phyloP scores from a whole-genome alignment of 768 basidiomycete species.

The Suillus tomentosus region DNA sequence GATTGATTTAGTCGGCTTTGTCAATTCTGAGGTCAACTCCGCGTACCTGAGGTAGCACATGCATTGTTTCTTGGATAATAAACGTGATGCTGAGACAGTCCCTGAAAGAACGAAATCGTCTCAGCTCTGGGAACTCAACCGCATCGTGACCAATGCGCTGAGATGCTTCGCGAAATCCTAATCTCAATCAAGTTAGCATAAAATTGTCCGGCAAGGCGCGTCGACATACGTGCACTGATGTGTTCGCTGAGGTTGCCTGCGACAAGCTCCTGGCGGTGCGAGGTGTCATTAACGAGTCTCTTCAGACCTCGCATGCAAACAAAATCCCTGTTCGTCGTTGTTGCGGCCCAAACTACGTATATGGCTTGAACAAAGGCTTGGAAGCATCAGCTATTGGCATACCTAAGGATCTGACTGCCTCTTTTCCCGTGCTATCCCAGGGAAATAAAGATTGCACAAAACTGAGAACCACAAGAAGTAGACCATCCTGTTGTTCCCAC shows the following conservation, averaged over 20 bases:
- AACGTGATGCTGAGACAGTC: slow-evolving; percentile 34
- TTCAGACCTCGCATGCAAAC: slow-evolving; percentile 66
- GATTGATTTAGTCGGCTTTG: neutral
- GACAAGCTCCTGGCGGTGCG: slow-evolving; percentile 69
- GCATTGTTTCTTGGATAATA: slow-evolving; percentile 54
- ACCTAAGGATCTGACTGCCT: slow-evolving; percentile 34
- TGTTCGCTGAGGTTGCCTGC: slow-evolving; percentile 61
- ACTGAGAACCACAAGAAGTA: slow-evolving; percentile 56
- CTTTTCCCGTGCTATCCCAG: slow-evolving; percentile 32
- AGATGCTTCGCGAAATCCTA: slow-evolving; percentile 34
- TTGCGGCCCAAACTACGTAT: slow-evolving; percentile 65
- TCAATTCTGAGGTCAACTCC: neutral
- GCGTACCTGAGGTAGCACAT: slow-evolving; percentile 46
- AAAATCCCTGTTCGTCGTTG: slow-evolving; percentile 63
- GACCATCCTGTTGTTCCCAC: slow-evolving; percentile 64
- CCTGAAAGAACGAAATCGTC: slow-evolving; percentile 31
- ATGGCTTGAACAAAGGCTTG: too few species aligned
- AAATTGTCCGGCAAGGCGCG: neutral
- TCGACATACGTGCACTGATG: slow-evolving; percentile 49
- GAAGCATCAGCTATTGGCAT: slow-evolving; percentile 8
- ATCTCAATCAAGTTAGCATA: neutral
- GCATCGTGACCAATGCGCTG: slow-evolving; percentile 40
- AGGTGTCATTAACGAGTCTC: slow-evolving; percentile 40
- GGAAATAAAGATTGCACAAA: slow-evolving; percentile 53
- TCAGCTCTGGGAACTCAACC: slow-evolving; percentile 35